phyloP scores from a whole-genome alignment of 371 early-diverging fungal genomes.

The Mucor circinelloides region DNA sequence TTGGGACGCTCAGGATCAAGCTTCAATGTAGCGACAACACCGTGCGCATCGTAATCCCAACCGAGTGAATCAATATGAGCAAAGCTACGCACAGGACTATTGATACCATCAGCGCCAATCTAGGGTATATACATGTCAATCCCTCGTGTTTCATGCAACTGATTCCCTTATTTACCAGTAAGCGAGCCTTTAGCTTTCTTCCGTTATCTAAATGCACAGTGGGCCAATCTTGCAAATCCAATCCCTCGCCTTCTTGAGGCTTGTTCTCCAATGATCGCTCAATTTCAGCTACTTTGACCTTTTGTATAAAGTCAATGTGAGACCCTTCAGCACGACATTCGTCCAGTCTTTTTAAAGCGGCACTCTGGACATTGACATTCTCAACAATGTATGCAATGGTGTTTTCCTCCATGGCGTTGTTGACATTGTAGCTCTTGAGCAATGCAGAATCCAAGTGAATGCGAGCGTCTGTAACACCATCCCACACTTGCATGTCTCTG shows the following conservation, averaged over 20 bases:
- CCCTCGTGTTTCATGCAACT: not conserved
- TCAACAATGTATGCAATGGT: constrained; percentile 64
- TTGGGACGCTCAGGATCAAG: constrained; percentile 48
- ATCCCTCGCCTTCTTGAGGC: constrained; percentile 5
- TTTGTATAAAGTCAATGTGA: constrained; percentile 56
- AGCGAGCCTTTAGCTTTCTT: constrained; percentile 50
- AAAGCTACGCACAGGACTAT: constrained; percentile 84
- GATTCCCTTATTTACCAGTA: constrained; percentile 45
- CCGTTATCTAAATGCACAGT: constrained; percentile 61
- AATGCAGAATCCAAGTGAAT: constrained; percentile 63
- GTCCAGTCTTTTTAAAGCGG: constrained; percentile 50
- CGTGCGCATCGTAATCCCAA: constrained; percentile 87
- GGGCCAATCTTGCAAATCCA: constrained; percentile 68
- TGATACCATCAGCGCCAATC: constrained; percentile 93
- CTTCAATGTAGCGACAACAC: constrained; percentile 89
- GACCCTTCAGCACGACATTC: constrained; percentile 37
- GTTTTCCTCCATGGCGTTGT: constrained; percentile 2
- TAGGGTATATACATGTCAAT: constrained; percentile 7
- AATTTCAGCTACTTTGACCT: constrained; percentile 59
- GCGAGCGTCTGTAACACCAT: constrained; percentile 68
- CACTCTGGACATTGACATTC: constrained; percentile 52
- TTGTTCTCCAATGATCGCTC: constrained; percentile 7
- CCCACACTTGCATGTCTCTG: constrained; percentile 76
- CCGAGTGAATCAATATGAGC: constrained; percentile 84
- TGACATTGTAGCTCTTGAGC: constrained; percentile 13